Conservation (phyloP, 441 rosid genomes). For the Mallotus repandus region DNA sequence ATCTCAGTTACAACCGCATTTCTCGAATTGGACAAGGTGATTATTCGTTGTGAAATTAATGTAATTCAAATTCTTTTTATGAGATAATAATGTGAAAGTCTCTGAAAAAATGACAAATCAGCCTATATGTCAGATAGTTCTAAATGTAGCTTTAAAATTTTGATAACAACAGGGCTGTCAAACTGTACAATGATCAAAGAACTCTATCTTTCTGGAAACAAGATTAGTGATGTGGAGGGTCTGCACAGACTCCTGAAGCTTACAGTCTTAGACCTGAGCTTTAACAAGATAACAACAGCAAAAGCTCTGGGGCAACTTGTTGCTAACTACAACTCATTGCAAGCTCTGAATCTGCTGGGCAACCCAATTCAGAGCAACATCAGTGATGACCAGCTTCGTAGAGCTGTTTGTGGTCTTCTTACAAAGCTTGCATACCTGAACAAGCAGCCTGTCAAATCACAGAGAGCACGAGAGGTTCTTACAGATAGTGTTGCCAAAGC, state of each 20-base stretch:
- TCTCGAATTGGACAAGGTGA: constrained; percentile 91
- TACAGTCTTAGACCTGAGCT: constrained; percentile 81
- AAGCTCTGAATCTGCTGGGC: constrained; percentile 79
- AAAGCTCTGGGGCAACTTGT: constrained; percentile 90
- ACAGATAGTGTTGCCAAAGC: constrained; percentile 80
- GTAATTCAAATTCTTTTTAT: background rate
- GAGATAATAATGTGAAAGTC: background rate
- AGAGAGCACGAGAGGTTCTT: constrained; percentile 66
- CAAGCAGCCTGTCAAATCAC: constrained; percentile 79
- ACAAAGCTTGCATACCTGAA: constrained; percentile 77
- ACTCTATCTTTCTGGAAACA: constrained; percentile 87
- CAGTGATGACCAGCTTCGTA: constrained; percentile 78
- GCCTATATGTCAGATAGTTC: constrained; percentile 7
- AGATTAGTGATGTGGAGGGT: constrained; percentile 84
- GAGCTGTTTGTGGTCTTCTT: constrained; percentile 69
- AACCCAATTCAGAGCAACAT: constrained; percentile 81
- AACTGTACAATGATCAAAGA: constrained; percentile 85
- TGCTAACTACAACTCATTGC: constrained; percentile 81
- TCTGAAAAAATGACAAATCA: background rate
- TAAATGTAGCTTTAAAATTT: constrained; percentile 13
- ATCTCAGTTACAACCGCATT: constrained; percentile 91
- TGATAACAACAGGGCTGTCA: constrained; percentile 60
- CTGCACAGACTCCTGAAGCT: constrained; percentile 87
- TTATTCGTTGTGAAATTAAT: constrained; percentile 3
- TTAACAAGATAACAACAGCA: constrained; percentile 87